These are phyloP conservation scores for Fraxinus platypoda DNA, from an alignment of 305 asterid genomes.

Conservation along the genomic window DNA sequence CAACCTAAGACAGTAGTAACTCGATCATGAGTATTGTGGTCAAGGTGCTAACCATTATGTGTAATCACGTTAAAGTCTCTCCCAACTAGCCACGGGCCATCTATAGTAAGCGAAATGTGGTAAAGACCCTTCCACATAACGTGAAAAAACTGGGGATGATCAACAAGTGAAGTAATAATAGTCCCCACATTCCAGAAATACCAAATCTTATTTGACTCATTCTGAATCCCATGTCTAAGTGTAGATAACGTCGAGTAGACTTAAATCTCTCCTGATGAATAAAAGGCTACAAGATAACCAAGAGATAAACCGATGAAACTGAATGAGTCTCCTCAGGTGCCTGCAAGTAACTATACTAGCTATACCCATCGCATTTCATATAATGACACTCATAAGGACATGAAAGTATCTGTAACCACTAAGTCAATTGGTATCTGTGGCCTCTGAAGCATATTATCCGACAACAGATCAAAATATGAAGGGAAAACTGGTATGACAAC, in stretches of 20 bases:
- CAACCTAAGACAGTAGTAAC: neutral
- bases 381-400: neutral
- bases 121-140: neutral
- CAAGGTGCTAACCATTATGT: neutral
- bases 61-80: neutral
- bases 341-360: neutral
- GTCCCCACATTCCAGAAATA: neutral
- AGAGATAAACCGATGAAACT: neutral
- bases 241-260: neutral
- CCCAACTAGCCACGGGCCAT: neutral
- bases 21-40: no score
- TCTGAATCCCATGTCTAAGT: no score
- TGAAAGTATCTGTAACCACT: neutral
- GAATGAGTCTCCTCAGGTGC: neutral
- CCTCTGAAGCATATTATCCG: neutral
- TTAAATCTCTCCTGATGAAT: neutral
- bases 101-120: neutral
- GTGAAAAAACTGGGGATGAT: neutral
- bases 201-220: neutral
- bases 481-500: neutral
- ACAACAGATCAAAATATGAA: no score
- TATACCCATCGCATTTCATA: neutral
- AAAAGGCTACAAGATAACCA: neutral
- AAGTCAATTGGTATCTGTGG: neutral
- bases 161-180: neutral